A percentile compares a stretch with the other conserved stretches of the same genome.
phyloP scores from a whole-genome alignment of 768 basidiomycete species.

The Rhizopogon salebrosus region DNA sequence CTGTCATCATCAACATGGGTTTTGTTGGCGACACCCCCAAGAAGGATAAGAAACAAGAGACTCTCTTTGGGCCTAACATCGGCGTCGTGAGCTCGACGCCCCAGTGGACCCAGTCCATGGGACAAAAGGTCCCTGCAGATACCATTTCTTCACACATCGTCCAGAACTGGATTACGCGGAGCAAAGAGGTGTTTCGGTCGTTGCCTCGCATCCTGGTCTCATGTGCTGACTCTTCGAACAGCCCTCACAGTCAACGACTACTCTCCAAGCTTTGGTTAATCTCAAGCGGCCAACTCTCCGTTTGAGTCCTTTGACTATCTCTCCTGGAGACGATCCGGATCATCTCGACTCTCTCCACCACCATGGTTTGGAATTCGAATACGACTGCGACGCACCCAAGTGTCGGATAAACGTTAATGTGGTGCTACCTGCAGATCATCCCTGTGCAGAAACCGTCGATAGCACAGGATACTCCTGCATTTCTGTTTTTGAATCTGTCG shows the following conservation, averaged over 20 bases:
- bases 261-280: constrained; percentile 91
- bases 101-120: constrained; percentile 59
- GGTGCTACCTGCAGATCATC: constrained; percentile 60
- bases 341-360: constrained; percentile 49
- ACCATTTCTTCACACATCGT: constrained; percentile 80
- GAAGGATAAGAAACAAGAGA: constrained; percentile 66
- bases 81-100: constrained; percentile 69
- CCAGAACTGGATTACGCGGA: constrained; percentile 79
- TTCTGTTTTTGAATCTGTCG: constrained; percentile 41
- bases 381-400: constrained; percentile 85
- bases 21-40: constrained; percentile 22
- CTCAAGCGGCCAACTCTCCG: constrained; percentile 86
- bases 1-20: constrained; percentile 22
- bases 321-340: constrained; percentile 41
- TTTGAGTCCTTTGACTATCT: constrained; percentile 55
- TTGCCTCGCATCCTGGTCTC: constrained; percentile 5
- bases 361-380: constrained; percentile 86
- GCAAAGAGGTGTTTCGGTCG: constrained; percentile 59
- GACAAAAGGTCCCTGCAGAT: constrained; percentile 61
- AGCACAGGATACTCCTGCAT: constrained; percentile 23
- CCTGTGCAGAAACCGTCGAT: constrained; percentile 40
- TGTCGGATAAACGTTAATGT: constrained; percentile 79
- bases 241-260: constrained; percentile 83
- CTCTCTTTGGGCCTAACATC: constrained; percentile 89
- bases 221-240: constrained; percentile 20